phyloP scores from a whole-genome alignment of 1,284 basidiomycete species.

The Ceratobasidium sp. region DNA sequence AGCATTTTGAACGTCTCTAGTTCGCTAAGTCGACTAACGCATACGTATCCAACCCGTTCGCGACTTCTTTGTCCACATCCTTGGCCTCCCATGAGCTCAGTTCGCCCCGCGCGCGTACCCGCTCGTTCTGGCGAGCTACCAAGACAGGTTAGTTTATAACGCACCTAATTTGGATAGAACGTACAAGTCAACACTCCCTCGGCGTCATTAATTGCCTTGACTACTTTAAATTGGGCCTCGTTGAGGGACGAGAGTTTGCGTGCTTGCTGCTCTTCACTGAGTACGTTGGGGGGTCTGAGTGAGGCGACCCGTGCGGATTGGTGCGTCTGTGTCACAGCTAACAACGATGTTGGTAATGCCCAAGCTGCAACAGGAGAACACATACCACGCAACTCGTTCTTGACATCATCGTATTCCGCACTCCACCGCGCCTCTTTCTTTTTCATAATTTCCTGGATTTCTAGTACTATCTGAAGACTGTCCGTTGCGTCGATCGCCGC shows the following conservation, averaged over 20 bases:
- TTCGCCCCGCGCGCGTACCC: conserved; percentile 28
- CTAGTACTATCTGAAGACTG: conserved; percentile 25
- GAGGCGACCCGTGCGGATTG: conserved; percentile 38
- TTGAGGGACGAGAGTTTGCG: conserved; percentile 46
- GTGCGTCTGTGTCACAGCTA: conserved; percentile 32
- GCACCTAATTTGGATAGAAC: not conserved
- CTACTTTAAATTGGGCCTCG: conserved; percentile 45
- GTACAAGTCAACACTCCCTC: conserved; percentile 41
- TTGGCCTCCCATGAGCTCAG: conserved; percentile 46
- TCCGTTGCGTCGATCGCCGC: conserved; percentile 24
- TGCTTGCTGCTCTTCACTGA: conserved; percentile 44
- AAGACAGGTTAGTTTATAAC: conserved; percentile 9
- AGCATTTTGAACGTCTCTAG: not conserved
- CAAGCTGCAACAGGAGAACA: not conserved
- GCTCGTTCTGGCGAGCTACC: conserved; percentile 43
- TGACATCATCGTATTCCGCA: conserved; percentile 2
- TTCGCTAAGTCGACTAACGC: not conserved
- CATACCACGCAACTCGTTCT: conserved; percentile 28
- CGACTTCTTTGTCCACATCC: conserved; percentile 48
- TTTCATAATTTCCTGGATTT: conserved; percentile 41
- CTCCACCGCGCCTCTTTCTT: conserved; percentile 31
- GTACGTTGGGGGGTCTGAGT: conserved; percentile 47
- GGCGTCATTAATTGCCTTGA: conserved; percentile 48
- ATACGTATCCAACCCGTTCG: conserved; percentile 32
- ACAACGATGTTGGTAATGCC: not conserved